phyloP scores from a whole-genome alignment of 805 yeast genomes.

The Kockiozyma suomiensis region DNA sequence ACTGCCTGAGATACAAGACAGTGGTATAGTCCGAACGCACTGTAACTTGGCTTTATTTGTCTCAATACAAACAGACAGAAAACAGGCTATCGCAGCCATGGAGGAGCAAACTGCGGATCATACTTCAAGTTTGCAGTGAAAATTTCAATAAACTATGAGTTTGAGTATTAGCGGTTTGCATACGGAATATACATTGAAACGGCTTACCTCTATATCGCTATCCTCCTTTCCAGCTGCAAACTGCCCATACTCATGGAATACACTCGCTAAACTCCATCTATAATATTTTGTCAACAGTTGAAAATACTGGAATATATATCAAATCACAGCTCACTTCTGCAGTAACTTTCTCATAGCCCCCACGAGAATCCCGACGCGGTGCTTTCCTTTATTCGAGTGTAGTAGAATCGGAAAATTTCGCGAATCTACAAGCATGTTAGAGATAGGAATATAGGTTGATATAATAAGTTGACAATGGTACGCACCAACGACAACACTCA shows the following conservation, averaged over 20 bases:
- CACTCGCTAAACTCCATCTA: slow-evolving; percentile 84
- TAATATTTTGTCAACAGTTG: neutral
- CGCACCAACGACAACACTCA: slow-evolving; percentile 39
- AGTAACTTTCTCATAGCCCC: slow-evolving; percentile 82
- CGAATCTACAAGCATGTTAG: slow-evolving; percentile 36
- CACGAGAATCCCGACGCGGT: slow-evolving; percentile 89
- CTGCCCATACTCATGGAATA: slow-evolving; percentile 89
- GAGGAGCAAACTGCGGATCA: slow-evolving; percentile 57
- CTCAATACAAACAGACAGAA: too few relatives aligned
- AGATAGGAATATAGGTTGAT: too few relatives aligned
- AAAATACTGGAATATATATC: neutral
- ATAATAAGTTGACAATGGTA: too few relatives aligned
- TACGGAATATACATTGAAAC: neutral
- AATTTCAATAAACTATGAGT: slow-evolving; percentile 64
- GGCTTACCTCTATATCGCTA: slow-evolving; percentile 68
- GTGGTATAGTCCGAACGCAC: too few relatives aligned
- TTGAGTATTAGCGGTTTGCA: too few relatives aligned
- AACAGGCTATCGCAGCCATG: slow-evolving; percentile 52
- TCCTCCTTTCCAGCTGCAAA: slow-evolving; percentile 95
- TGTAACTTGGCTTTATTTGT: too few relatives aligned
- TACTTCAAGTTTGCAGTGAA: slow-evolving; percentile 64
- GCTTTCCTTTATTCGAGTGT: slow-evolving; percentile 97
- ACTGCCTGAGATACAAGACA: too few relatives aligned
- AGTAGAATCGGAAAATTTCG: slow-evolving; percentile 84
- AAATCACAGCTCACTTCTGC: slow-evolving; percentile 46